Conservation (phyloP, 345 rosid genomes). For the Eucalyptus tenuipes region DNA sequence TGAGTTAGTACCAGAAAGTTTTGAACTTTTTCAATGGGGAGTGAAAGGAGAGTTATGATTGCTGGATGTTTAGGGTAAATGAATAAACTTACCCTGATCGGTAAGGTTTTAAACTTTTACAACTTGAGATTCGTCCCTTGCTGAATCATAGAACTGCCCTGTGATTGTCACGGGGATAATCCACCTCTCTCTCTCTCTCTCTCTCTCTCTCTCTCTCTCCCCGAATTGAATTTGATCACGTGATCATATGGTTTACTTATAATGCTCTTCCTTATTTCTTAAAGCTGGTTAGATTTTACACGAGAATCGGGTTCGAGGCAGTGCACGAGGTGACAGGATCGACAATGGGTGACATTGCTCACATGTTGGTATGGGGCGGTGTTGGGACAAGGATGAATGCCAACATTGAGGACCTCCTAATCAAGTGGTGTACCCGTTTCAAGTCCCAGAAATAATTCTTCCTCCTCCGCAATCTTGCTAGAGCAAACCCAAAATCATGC, state of each 20-base stretch:
- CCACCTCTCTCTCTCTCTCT: no score
- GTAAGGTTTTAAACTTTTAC: not conserved
- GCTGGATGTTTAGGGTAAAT: not conserved
- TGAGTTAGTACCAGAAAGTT: not conserved
- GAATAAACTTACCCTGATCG: not conserved
- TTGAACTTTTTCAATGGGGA: not conserved
- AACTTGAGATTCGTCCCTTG: not conserved
- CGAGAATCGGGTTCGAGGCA: constrained; percentile 58
- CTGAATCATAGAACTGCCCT: not conserved
- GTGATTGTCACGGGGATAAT: fast-evolving
- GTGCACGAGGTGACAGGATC: constrained; percentile 85
- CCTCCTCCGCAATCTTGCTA: not conserved
- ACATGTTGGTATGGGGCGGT: constrained; percentile 94
- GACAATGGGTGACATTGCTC: constrained; percentile 55
- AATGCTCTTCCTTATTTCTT: not conserved
- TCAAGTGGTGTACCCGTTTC: constrained; percentile 66
- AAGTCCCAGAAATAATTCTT: not conserved
- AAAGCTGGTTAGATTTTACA: constrained; percentile 81
- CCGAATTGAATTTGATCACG: not conserved
- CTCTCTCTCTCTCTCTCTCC: not conserved
- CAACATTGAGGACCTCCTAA: constrained; percentile 44
- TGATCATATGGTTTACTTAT: not conserved
- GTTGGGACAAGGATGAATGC: constrained; percentile 93
- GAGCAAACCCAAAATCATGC: not conserved
- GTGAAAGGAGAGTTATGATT: not conserved